Percentiles rank a stretch among this genome's conserved stretches.
Conservation (phyloP, 1,284 basidiomycete species). For the Coniophora puteana region DNA sequence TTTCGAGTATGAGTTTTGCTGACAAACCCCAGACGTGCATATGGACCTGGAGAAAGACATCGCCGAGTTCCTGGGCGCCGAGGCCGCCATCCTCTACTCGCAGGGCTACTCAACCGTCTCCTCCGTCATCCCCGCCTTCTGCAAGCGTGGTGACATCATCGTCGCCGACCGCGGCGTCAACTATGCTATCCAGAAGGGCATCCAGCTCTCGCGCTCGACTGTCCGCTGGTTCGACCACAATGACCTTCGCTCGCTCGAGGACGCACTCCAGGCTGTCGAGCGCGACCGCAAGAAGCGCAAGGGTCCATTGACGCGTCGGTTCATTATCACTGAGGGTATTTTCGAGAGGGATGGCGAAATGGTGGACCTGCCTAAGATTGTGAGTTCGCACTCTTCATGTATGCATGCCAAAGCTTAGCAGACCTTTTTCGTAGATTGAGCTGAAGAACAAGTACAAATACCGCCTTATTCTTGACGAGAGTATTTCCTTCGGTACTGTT, state of each 20-base stretch:
- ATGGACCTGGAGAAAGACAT: slow-evolving; percentile 87
- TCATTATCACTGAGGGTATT: slow-evolving; percentile 97
- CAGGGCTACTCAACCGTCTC: slow-evolving; percentile 92
- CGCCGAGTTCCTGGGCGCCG: slow-evolving; percentile 87
- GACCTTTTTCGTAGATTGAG: slow-evolving; percentile 61
- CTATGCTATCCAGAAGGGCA: slow-evolving; percentile 96
- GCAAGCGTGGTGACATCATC: slow-evolving; percentile 97
- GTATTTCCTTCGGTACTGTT: slow-evolving; percentile 88
- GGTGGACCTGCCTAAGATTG: slow-evolving; percentile 87
- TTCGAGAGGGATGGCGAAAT: slow-evolving; percentile 95
- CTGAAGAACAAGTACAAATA: slow-evolving; percentile 96
- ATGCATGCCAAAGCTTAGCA: not conserved
- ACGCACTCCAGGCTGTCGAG: slow-evolving; percentile 80
- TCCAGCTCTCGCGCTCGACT: slow-evolving; percentile 91
- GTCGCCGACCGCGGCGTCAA: slow-evolving; percentile 95
- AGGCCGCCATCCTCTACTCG: slow-evolving; percentile 90
- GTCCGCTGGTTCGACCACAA: slow-evolving; percentile 97
- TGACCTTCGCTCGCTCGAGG: slow-evolving; percentile 87
- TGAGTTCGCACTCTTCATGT: slow-evolving; percentile 37
- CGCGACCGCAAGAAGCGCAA: slow-evolving; percentile 86
- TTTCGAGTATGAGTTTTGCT: slow-evolving; percentile 36
- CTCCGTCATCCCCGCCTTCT: slow-evolving; percentile 96
- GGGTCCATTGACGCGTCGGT: slow-evolving; percentile 81
- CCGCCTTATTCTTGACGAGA: slow-evolving; percentile 92
- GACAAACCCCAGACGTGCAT: slow-evolving; percentile 72